phyloP scores from a whole-genome alignment of 2,329 filamentous ascomycete genomes.

The Cordyceps cateniannulata region DNA sequence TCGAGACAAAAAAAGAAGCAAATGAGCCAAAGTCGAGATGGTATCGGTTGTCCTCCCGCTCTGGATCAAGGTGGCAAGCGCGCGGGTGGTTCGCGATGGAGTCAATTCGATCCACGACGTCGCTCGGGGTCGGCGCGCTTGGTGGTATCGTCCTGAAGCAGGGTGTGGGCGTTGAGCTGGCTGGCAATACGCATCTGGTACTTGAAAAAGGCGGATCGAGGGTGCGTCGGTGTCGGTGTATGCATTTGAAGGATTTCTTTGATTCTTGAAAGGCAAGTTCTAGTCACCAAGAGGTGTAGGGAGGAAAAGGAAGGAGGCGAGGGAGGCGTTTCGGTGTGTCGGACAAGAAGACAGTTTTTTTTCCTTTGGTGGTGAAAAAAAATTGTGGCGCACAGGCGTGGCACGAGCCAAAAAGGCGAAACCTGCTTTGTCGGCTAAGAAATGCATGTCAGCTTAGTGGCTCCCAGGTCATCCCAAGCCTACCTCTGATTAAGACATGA shows the following conservation, averaged over 20 bases:
- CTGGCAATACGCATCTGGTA: slow-evolving; percentile 52
- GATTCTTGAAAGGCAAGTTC: background rate
- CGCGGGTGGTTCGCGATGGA: slow-evolving; percentile 14
- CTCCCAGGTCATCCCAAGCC: background rate
- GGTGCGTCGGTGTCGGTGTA: slow-evolving; percentile 41
- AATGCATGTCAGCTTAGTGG: slow-evolving; percentile 11
- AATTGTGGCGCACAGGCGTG: background rate
- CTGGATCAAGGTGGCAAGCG: slow-evolving; percentile 11
- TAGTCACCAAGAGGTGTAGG: slow-evolving; percentile 24
- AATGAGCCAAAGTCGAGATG: background rate
- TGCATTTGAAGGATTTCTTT: slow-evolving; percentile 42
- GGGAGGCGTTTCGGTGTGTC: background rate
- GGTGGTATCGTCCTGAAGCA: slow-evolving; percentile 43
- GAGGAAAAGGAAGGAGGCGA: slow-evolving; percentile 9
- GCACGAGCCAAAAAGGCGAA: slow-evolving; percentile 1
- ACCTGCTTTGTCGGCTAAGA: background rate
- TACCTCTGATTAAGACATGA: no score
- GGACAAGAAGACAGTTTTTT: slow-evolving; percentile 7
- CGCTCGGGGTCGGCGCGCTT: slow-evolving; percentile 53
- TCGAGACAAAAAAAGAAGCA: background rate
- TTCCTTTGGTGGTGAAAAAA: background rate
- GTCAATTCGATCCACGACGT: slow-evolving; percentile 47
- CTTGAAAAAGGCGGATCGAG: slow-evolving; percentile 42
- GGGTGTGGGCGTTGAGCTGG: slow-evolving; percentile 36
- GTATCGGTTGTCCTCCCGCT: background rate